phyloP scores from a whole-genome alignment of 495 filamentous ascomycete genomes.

The Rostrohypoxylon terebratum region DNA sequence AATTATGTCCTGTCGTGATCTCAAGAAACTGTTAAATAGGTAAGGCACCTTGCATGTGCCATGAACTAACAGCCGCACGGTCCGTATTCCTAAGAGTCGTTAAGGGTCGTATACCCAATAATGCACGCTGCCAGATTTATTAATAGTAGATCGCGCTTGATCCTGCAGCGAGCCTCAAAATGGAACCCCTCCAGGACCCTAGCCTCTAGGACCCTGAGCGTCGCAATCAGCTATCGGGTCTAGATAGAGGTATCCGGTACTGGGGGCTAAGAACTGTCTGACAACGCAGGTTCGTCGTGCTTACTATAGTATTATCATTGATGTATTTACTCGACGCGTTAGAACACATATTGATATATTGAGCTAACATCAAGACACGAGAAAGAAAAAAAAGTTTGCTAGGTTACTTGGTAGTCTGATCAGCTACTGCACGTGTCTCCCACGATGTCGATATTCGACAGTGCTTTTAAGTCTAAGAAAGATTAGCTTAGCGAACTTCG shows the following conservation, averaged over 20 bases:
- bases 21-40: slow-evolving; percentile 6
- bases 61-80: not conserved
- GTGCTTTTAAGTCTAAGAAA: not conserved
- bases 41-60: slow-evolving; percentile 9
- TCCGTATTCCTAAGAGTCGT: slow-evolving; percentile 7
- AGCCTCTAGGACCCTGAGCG: slow-evolving; percentile 31
- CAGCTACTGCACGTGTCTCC: not conserved
- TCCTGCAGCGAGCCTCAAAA: slow-evolving; percentile 31
- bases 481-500: not conserved
- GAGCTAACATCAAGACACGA: not conserved
- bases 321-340: too few species aligned
- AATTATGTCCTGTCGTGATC: not conserved
- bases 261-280: not conserved
- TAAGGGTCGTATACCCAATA: slow-evolving; percentile 27
- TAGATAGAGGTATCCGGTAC: not conserved
- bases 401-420: not conserved
- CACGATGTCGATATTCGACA: not conserved
- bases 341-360: not conserved
- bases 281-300: not conserved
- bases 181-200: slow-evolving; percentile 7
- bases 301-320: too few species aligned
- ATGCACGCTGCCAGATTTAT: slow-evolving; percentile 41
- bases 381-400: not conserved
- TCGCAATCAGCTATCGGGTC: slow-evolving; percentile 16
- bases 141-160: slow-evolving; percentile 25